These are phyloP conservation scores for Amanita exitialis DNA, from an alignment of 768 basidiomycete species.

Conservation along the genomic window DNA sequence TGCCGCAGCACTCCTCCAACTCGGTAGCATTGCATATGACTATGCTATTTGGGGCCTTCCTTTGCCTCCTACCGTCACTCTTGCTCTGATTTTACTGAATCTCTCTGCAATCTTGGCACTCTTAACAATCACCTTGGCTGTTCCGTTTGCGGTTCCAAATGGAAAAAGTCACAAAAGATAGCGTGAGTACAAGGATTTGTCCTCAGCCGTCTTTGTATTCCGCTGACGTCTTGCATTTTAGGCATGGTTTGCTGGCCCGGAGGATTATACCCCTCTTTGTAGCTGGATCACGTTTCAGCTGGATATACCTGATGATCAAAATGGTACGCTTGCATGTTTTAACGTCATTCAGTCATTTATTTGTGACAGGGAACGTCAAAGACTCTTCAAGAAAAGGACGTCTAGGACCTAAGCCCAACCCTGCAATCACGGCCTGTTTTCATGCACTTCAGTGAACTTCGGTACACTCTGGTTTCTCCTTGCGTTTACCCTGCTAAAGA, in stretches of 20 bases:
- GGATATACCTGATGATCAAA: no score
- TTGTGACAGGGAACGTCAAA: no score
- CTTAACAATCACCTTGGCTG: conserved; percentile 26
- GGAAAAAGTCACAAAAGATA: conserved; percentile 28
- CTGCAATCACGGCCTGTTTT: no score
- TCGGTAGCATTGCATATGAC: conserved; percentile 49
- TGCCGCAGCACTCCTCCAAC: conserved; percentile 30
- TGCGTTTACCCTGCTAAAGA: neutral
- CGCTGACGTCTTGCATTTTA: no score
- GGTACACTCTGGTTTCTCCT: conserved; percentile 15
- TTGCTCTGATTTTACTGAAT: conserved; percentile 32
- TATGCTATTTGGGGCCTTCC: conserved; percentile 31
- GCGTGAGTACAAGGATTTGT: conserved; percentile 28
- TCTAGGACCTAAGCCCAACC: no score
- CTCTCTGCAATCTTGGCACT: conserved; percentile 26
- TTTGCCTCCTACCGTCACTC: conserved; percentile 24
- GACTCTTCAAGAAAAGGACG: no score
- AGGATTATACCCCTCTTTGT: no score
- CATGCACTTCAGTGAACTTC: neutral
- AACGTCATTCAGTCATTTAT: no score
- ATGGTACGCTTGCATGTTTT: no score
- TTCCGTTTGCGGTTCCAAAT: conserved; percentile 64
- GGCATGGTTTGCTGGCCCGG: no score
- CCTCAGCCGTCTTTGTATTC: no score
- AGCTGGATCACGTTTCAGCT: no score